Evolutionary conservation across 2,329 filamentous ascomycete species (phyloP), one percentile per base, ranked within the genome.

Genomic region (Apiospora arundinis): DNA sequence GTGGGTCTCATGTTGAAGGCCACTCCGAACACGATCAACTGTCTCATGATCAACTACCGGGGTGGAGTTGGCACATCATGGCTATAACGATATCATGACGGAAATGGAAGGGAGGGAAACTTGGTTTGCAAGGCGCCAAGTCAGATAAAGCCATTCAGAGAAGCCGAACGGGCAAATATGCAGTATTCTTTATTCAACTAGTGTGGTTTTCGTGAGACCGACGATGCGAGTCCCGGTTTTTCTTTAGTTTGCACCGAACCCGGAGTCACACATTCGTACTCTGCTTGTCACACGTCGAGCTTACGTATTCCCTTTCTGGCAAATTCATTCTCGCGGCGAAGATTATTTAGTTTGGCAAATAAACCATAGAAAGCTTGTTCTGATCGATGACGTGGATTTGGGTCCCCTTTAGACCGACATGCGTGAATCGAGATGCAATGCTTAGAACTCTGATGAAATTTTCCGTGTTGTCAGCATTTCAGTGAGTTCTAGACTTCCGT

Each of bases 121-220:
- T 46, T 18, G 44, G 14, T 46, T 46, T 46, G 32, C 44, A 46
- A 21, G 44, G 44, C 44, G 44, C 14, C 44, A 46, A 46, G 14
- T 46, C 44, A 46, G 44, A 18, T 46, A 18, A 5, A 46, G 44
- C 44, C 14, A 46, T 11, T 46, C 44, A 46, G 12, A 18, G 44
- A 46, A 18, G 32, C 32, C 44, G 4, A 18, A 18, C 44, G 12
- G 44, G 44, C 44, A 46, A 46, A 46, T 6, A 18, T 14, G 12
- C 44, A 46, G 32, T 46, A 37, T 45, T 67, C 18, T 76, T 81
- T 76, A 78, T 79, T 81, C 79, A 84, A 76, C 81, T 78, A 76
- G 78, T 76, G 71, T 80, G 77, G 75, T 76, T 21, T 16, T 46
- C 78, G 75, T 81, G 82, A 18, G 81, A 80, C 67, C 79, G 80